Conservation (phyloP, 805 yeast genomes). For the Brettanomyces sp. region DNA sequence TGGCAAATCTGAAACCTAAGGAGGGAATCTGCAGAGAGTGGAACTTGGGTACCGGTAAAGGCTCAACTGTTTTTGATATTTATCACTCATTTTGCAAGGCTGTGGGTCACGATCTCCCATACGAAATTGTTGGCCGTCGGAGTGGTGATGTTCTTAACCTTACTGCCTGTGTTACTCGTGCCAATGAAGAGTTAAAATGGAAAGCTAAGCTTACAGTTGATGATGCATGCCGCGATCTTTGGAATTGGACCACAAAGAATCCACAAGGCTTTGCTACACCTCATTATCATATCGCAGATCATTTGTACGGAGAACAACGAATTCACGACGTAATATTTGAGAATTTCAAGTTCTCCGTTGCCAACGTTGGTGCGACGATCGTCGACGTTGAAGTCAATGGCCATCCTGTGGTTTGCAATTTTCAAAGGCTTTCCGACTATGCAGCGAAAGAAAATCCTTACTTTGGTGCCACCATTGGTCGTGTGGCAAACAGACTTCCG, state of each 20-base stretch:
- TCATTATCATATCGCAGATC: background rate
- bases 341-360: background rate
- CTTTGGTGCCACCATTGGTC: conserved; percentile 2
- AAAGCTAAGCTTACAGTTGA: background rate
- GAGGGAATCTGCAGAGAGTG: background rate
- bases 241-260: conserved; percentile 2
- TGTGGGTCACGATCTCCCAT: conserved; percentile 1
- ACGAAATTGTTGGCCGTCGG: conserved; percentile 1
- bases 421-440: background rate
- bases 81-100: conserved; percentile 1
- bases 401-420: background rate
- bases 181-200: conserved; percentile 1
- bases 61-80: conserved; percentile 1
- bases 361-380: conserved; percentile 1
- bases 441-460: background rate
- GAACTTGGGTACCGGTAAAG: conserved; percentile 2
- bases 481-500: background rate
- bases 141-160: conserved; percentile 1
- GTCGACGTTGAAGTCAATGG: background rate
- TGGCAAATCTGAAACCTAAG: background rate
- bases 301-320: background rate
- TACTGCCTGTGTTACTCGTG: background rate
- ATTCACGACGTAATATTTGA: background rate
- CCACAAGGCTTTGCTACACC: background rate
- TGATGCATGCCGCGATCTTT: background rate